A percentile compares a stretch with the other conserved stretches of the same genome.
phyloP scores from a whole-genome alignment of 1,139 yeast genomes.

The Pichia sp. region DNA sequence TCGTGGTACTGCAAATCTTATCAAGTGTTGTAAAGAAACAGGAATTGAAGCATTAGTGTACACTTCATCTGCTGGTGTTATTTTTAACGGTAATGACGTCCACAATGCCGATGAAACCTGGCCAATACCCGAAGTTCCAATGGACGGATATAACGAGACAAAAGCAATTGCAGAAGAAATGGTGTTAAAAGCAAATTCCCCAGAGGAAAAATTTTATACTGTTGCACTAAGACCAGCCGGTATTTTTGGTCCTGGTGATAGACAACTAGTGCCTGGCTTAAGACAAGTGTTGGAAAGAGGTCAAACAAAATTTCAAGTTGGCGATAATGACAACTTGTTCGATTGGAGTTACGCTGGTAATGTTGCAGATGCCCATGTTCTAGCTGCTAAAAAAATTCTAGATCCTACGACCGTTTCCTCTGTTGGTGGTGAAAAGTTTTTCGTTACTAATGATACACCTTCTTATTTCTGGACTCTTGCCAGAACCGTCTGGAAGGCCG shows the following conservation, averaged over 20 bases:
- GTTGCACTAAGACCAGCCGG: conserved; percentile 96
- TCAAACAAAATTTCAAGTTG: conserved; percentile 88
- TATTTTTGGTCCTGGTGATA: conserved; percentile 97
- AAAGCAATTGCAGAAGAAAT: conserved; percentile 87
- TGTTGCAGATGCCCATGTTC: conserved; percentile 93
- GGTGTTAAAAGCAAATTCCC: conserved; percentile 67
- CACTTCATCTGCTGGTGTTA: conserved; percentile 96
- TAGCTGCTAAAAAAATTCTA: conserved; percentile 78
- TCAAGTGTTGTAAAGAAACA: conserved; percentile 57
- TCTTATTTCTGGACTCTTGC: conserved; percentile 97
- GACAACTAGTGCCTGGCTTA: conserved; percentile 92
- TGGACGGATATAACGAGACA: conserved; percentile 97
- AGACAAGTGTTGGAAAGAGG: conserved; percentile 79
- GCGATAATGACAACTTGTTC: conserved; percentile 87
- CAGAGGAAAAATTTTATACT: conserved; percentile 55
- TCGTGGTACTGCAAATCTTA: conserved; percentile 75
- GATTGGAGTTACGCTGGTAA: conserved; percentile 99
- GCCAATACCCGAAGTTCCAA: conserved; percentile 87
- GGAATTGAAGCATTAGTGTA: conserved; percentile 71
- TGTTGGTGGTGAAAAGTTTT: conserved; percentile 83
- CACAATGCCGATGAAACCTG: conserved; percentile 89
- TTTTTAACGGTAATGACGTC: conserved; percentile 88
- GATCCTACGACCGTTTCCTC: conserved; percentile 37
- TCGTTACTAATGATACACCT: conserved; percentile 91
- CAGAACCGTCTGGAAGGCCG: conserved; percentile 94